Conservation (phyloP, 805 yeast species). For the Teunomyces atbi region DNA sequence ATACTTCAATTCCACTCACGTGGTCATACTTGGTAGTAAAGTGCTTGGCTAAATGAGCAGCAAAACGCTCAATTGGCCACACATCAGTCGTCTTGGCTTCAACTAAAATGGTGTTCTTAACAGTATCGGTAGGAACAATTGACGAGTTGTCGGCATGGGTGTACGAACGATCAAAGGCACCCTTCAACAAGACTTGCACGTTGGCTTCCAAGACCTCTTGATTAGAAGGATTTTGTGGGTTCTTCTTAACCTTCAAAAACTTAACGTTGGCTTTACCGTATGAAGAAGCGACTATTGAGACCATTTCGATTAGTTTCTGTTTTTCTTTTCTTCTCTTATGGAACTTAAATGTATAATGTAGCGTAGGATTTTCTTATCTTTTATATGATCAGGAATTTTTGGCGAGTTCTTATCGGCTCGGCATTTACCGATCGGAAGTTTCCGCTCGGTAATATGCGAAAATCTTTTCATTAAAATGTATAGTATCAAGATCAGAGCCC, state of each 20-base stretch:
- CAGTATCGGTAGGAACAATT: slow-evolving; percentile 94
- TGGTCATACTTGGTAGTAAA: slow-evolving; percentile 76
- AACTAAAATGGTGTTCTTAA: slow-evolving; percentile 81
- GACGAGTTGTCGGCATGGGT: slow-evolving; percentile 84
- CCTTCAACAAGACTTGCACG: slow-evolving; percentile 70
- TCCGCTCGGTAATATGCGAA: background rate
- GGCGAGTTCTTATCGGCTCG: background rate
- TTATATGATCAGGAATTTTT: background rate
- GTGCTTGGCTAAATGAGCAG: slow-evolving; percentile 79
- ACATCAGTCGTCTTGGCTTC: slow-evolving; percentile 81
- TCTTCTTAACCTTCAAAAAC: slow-evolving; percentile 83
- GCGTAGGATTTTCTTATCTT: background rate
- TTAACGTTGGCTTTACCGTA: slow-evolving; percentile 95
- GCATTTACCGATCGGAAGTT: background rate
- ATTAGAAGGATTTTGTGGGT: slow-evolving; percentile 63
- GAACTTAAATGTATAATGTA: background rate
- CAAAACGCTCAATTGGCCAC: slow-evolving; percentile 90
- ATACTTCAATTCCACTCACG: slow-evolving; percentile 67
- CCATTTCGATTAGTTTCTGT: background rate
- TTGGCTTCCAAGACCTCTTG: slow-evolving; percentile 88
- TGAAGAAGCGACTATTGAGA: slow-evolving; percentile 40
- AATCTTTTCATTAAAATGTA: background rate
- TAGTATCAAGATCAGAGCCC: background rate
- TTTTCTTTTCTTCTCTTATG: too few species aligned
- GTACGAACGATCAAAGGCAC: slow-evolving; percentile 76